Conservation (phyloP, 345 rosid genomes). For the Turritis glabra region DNA sequence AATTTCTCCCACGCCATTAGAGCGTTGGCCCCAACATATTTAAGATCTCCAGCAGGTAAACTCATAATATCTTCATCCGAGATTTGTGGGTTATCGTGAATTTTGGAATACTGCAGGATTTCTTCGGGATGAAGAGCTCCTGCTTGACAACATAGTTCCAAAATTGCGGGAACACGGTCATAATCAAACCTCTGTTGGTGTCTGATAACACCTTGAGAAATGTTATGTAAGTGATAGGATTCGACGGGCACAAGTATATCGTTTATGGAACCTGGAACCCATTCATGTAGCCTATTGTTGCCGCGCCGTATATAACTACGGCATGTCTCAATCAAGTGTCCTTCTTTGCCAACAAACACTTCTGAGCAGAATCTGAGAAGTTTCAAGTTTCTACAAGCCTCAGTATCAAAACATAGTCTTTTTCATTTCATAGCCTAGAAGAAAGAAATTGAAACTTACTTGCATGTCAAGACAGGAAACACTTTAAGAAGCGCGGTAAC, state of each 20-base stretch:
- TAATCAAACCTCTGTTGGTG: constrained; percentile 76
- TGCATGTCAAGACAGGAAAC: constrained; percentile 70
- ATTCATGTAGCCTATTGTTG: constrained; percentile 73
- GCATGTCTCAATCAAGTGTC: constrained; percentile 86
- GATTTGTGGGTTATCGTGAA: constrained; percentile 13
- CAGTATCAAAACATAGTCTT: not conserved
- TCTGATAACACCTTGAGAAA: constrained; percentile 65
- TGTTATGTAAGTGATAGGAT: constrained; percentile 55
- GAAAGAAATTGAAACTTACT: constrained; percentile 40
- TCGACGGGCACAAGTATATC: constrained; percentile 76
- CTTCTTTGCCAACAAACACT: constrained; percentile 73
- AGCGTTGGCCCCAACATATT: constrained; percentile 52
- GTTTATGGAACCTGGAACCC: constrained; percentile 67
- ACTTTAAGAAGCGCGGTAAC: constrained; percentile 58
- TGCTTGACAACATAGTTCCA: constrained; percentile 88
- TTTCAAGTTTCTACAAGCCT: not conserved
- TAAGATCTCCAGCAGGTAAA: constrained; percentile 46
- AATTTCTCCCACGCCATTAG: constrained; percentile 73
- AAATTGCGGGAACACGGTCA: constrained; percentile 74
- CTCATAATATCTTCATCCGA: constrained; percentile 42
- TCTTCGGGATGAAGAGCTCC: constrained; percentile 53
- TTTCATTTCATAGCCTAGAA: not conserved
- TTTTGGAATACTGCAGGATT: constrained; percentile 26
- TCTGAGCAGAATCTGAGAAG: constrained; percentile 80
- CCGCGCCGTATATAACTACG: constrained; percentile 60